Evolutionary conservation across 2,329 filamentous ascomycete genomes (phyloP), one percentile per base, ranked within the genome.

Genomic region (Ceratocystis colombiana): DNA sequence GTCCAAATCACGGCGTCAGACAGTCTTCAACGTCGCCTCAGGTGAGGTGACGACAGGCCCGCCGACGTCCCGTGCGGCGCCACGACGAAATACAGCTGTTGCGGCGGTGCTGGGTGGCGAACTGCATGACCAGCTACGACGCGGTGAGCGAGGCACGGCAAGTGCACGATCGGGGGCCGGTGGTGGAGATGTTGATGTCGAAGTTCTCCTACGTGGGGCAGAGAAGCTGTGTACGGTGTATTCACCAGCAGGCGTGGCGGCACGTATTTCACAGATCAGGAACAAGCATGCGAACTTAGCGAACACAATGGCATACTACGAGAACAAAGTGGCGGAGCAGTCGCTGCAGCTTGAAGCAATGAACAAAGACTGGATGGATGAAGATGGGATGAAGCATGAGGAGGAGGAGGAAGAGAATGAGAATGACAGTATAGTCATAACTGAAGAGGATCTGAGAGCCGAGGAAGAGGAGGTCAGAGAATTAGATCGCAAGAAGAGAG

Each of bases 181-280:
- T 55, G 83, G 81, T 69, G 87, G 86, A 8, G 90, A 95, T 28
- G 81, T 96, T 1, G 90, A 97, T 74, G 86, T 97, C 2, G 89
- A 96, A 72, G 81, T 96, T 1, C 77, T 99, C 37, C 80, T 99
- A 25, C 81, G 84, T 64, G 92, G 93, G 0, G 93, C 92, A 0
- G 91, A 96, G 79, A 96, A 91, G 79, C 82, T 97, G 37, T 92
- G 91, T 71, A 83, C 83, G 57, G 92, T 96, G 33, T 97, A 96
- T 73, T 88, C 90, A 44, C 82, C 96, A 33, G 83, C 88, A 0
- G 92, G 91, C 3, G 90, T 89, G 3, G 75, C 82, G 17, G 90
- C 96, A 72, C 83, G 86, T 69, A 95, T 97, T 70, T 79, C 84
- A 0, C 79, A 80, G 50, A 80, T 96, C 72, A 82, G 91, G 68